A percentile compares a stretch with the other conserved stretches of the same genome.
Evolutionary conservation across 179 eudicot genomes (phyloP).

Genomic region (Camellia oleifera): DNA sequence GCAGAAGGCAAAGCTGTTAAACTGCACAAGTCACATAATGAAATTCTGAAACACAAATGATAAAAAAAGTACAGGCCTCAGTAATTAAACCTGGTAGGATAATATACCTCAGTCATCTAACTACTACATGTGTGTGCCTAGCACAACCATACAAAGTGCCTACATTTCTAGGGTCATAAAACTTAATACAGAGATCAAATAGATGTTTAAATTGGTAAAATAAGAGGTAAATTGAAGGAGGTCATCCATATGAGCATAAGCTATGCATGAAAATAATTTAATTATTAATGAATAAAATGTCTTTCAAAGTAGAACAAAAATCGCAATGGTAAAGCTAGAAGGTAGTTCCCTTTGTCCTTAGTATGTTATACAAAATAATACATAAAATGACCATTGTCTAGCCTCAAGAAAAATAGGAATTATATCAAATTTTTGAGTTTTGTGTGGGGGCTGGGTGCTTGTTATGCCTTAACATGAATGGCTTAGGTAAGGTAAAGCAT

Average conservation of each 20-base stretch:
- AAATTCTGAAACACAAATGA: background rate
- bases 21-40: constrained; percentile 42
- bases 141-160: background rate
- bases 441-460: background rate
- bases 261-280: background rate
- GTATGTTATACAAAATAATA: no score
- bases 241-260: background rate
- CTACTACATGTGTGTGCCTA: background rate
- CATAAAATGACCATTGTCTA: background rate
- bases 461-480: background rate
- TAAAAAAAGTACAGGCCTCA: background rate
- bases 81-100: background rate
- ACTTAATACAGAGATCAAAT: background rate
- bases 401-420: background rate
- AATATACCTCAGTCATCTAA: background rate
- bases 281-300: background rate
- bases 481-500: background rate
- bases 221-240: background rate
- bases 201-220: background rate
- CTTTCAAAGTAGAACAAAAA: background rate
- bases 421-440: background rate
- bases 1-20: constrained; percentile 64
- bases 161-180: background rate
- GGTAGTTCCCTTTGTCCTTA: background rate
- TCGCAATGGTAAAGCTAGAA: background rate